These are phyloP conservation scores for Coffea canephora DNA, from an alignment of 257 asterid genomes.

Conservation along the genomic window DNA sequence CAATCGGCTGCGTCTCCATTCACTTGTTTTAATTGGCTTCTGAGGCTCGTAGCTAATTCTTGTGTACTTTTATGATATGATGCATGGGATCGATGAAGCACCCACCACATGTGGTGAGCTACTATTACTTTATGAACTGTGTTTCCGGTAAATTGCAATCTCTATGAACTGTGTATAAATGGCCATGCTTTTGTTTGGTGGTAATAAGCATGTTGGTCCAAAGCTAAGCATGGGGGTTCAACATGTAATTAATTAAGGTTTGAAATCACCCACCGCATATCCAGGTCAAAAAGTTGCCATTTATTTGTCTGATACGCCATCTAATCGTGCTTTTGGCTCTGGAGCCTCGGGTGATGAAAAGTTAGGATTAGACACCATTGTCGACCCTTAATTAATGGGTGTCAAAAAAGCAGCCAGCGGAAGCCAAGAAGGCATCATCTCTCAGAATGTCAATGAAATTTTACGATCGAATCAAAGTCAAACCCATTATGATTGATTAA, in stretches of 20 bases:
- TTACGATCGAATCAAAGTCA: background rate
- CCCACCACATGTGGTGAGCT: slow-evolving; percentile 13
- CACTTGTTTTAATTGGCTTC: background rate
- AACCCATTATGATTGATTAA: background rate
- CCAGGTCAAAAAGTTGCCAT: slow-evolving; percentile 20
- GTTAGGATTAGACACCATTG: slow-evolving; percentile 25
- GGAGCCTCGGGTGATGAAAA: slow-evolving; percentile 17
- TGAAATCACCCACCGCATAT: slow-evolving; percentile 10
- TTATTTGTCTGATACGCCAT: slow-evolving; percentile 15
- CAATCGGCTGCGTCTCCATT: too few species aligned
- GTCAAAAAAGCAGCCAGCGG: background rate
- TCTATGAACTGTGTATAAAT: background rate
- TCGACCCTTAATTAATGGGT: background rate
- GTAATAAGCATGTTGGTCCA: slow-evolving; percentile 27
- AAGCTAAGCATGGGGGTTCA: slow-evolving; percentile 30
- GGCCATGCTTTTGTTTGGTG: slow-evolving; percentile 18
- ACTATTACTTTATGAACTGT: slow-evolving; percentile 8
- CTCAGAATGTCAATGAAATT: background rate
- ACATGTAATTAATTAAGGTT: slow-evolving; percentile 23
- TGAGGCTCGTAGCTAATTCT: background rate
- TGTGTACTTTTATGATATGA: background rate
- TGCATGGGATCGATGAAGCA: slow-evolving; percentile 6
- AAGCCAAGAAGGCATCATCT: background rate
- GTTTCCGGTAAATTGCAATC: background rate
- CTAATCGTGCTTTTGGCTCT: slow-evolving; percentile 15